phyloP scores from a whole-genome alignment of 1,284 basidiomycete genomes.

The Agroathelia rolfsii region DNA sequence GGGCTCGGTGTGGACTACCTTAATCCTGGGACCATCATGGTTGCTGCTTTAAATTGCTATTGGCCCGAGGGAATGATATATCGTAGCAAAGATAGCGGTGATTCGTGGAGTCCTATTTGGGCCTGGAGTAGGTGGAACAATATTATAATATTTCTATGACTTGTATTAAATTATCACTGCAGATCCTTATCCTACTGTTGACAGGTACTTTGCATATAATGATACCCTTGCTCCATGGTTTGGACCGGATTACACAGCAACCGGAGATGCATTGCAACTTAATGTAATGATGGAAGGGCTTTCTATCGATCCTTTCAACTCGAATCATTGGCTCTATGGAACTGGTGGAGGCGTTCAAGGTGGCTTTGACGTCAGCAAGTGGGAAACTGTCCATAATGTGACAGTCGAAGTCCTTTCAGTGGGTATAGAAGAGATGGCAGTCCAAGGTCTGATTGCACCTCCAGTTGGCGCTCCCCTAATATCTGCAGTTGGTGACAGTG shows the following conservation, averaged over 20 bases:
- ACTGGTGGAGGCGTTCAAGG: slow-evolving; percentile 57
- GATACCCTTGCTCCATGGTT: slow-evolving; percentile 49
- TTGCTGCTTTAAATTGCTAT: slow-evolving; percentile 51
- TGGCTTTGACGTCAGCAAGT: slow-evolving; percentile 41
- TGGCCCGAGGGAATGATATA: slow-evolving; percentile 59
- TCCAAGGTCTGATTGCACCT: slow-evolving; percentile 46
- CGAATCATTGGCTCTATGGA: slow-evolving; percentile 59
- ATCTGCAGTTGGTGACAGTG: slow-evolving; percentile 50
- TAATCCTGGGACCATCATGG: slow-evolving; percentile 55
- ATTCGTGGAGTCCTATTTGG: slow-evolving; percentile 50
- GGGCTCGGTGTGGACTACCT: slow-evolving; percentile 51
- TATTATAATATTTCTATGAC: too few relatives aligned
- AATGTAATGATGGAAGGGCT: slow-evolving; percentile 47
- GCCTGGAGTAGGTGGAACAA: slow-evolving; percentile 34
- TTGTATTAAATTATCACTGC: too few relatives aligned
- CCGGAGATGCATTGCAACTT: slow-evolving; percentile 30
- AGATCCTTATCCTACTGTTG: slow-evolving; percentile 37
- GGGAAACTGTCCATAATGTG: slow-evolving; percentile 51
- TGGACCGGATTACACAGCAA: slow-evolving; percentile 33
- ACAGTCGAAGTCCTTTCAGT: slow-evolving; percentile 49
- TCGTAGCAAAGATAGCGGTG: slow-evolving; percentile 44
- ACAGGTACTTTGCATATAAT: slow-evolving; percentile 45
- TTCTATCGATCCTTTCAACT: slow-evolving; percentile 52
- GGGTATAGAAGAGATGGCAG: slow-evolving; percentile 54
- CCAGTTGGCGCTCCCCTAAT: slow-evolving; percentile 35